Base-by-base conservation (phyloP, 1,139 yeast genomes). In the Geotrichum aggregatum region DNA sequence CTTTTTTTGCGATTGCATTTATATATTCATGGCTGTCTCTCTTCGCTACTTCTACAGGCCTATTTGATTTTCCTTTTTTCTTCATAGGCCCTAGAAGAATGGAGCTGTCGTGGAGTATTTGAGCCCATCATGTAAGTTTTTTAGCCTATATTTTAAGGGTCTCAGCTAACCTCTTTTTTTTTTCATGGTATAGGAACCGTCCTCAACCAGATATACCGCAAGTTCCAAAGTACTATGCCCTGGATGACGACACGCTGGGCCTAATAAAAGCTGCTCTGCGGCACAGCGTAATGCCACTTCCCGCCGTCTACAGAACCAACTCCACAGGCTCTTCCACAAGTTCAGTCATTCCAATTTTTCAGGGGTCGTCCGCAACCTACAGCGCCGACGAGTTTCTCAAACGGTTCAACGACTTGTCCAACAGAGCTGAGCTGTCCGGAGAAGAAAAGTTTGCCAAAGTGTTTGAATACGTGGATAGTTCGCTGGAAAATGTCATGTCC, bases 221-320 rank as follows among this genome's bases (percentile, higher is more conserved):
- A 22, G 28, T 24, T 5, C 48, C 54, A 14, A 50, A 50, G 41
- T 47, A 47, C 43, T 51, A 51, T 33, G 54, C 54, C 7, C 33
- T 51, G 13, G 54, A 51, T 26, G 50, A 51, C 18, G 47, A 51
- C 22, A 51, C 54, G 3, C 16, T 51, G 16, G 35, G 22, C 14
- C 45, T 51, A 21, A 51, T 51, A 21, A 46, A 43, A 24, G 33
- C 26, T 14, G 54, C 50, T 5, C 36, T 51, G 43, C 50, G 45
- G 30, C 46, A 35, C 33, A 45, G 45, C 14, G 45, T 45, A 5
- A 47, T 47, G 50, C 50, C 50, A 11, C 26, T 47, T 6, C 49
- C 49, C 7, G 28, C 42, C 16, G n/a, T 39, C 30, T 39, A 39
- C 16, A 39, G 14, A 16, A 14, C 10, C 18, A 13, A n/a, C 13